Evolutionary conservation across 2,329 filamentous ascomycete genomes (phyloP), one percentile per base, ranked within the genome.

Genomic region (Pseudogymnoascus sp.): DNA sequence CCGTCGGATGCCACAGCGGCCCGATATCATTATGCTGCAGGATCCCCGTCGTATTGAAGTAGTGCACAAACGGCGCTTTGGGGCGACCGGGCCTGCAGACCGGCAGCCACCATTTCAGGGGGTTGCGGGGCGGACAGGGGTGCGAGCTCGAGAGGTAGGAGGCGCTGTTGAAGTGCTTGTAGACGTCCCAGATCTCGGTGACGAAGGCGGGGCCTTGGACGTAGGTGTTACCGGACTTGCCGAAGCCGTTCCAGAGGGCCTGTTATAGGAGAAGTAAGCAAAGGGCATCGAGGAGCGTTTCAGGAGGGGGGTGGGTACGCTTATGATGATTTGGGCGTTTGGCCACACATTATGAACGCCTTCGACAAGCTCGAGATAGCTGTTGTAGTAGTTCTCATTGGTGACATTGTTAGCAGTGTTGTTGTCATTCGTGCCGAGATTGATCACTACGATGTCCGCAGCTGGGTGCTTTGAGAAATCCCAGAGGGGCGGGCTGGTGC

Each of bases 1-100:
- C 84, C 0, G 83, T 87, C 0, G 82, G 83, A 69, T 87, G 84
- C 67, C 77, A 85, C 67, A 79, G 77, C 6, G 83, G 83, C 1
- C 77, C 79, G 65, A 85, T 83, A 69, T 86, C 83, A 66, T 86
- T 86, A 68, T 87, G 82, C 67, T 86, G 81, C 67, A 87, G 70
- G 50, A 87, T 82, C 0, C 83, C 83, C 9, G 78, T 82, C 0
- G 82, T 85, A 68, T 85, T 83, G 74, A 87, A 87, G 67, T 84
- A 84, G 68, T 85, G 80, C 31, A 87, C 81, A 62, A 84, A 86
- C 70, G 70, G 71, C 4, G 59, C 60, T 38, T 69, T 70, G 11
- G 70, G 69, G 21, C 64, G 70, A 28, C 73, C 71, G 10, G 72
- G 77, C 64, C 80, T 74, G 15, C 44, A 50, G 6, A 15, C 15